Base-by-base conservation (phyloP, 2,329 filamentous ascomycete species). In the Saccharata proteae region DNA sequence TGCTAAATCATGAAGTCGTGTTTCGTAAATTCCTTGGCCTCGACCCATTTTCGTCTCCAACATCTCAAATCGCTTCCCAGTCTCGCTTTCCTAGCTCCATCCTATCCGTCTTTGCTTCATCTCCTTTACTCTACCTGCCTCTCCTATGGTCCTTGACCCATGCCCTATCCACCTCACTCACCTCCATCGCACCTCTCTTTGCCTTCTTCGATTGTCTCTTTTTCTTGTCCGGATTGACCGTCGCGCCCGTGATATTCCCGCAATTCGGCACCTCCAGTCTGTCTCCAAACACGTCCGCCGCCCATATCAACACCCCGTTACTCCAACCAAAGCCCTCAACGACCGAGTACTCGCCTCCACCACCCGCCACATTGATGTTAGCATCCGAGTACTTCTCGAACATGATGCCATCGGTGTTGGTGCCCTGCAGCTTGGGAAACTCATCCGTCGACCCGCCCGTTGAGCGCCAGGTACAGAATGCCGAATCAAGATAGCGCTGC, bases 311-410 rank as follows among this genome's bases (percentile, higher is more conserved):
- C 31, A 79, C 74, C 17, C 76, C 76, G 41, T 80, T 80, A 1
- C 70, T 72, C 76, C 76, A 80, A 5, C 75, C 76, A 42, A 80
- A 80, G 1, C 76, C 75, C 53, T 78, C 71, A 3, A 78, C 75
- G 5, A 80, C 75, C 32, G 69, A 65, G 48, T 80, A 80, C 58
- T 80, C 76, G 40, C 76, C 76, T 5, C 76, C 76, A 5, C 71
- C 58, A 16, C 76, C 76, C 2, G 69, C 71, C 1, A 64, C 67
- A 39, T 77, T 74, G 26, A 65, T 72, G 6, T 67, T 54, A 35
- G 67, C 68, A 41, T 77, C 71, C 9, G 59, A 61, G 46, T 80
- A 80, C 60, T 80, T 80, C 50, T 80, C 76, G 47, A 80, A 80
- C 61, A 80, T 79, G 47, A 69, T 71, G 14, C 76, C 76, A 6